Conservation (phyloP, 768 basidiomycete genomes). For the Hortiboletus campestris region DNA sequence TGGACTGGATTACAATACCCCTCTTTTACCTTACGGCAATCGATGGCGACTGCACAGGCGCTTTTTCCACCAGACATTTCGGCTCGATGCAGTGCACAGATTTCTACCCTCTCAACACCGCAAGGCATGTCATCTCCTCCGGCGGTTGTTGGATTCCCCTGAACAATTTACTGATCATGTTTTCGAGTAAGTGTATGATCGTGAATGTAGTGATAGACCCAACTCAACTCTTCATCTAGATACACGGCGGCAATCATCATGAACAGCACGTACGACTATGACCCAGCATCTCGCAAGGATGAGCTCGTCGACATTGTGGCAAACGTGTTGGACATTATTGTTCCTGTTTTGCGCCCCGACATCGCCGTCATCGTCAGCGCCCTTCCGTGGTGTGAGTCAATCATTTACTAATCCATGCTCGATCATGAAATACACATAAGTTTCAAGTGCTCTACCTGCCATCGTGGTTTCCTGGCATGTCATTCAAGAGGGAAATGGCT, state of each 20-base stretch:
- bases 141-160: slow-evolving; percentile 31
- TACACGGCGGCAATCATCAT: slow-evolving; percentile 16
- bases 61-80: slow-evolving; percentile 19
- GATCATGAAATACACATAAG: neutral
- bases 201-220: neutral
- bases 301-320: neutral
- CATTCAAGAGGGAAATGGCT: slow-evolving; percentile 4
- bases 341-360: neutral
- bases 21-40: slow-evolving; percentile 21
- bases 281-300: slow-evolving; percentile 10
- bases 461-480: slow-evolving; percentile 16
- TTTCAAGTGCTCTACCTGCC: slow-evolving; percentile 4
- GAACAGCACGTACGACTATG: slow-evolving; percentile 16
- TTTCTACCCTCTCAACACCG: slow-evolving; percentile 30
- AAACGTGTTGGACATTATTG: neutral
- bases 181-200: slow-evolving; percentile 24
- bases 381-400: slow-evolving; percentile 7
- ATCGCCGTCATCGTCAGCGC: neutral
- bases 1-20: slow-evolving; percentile 18
- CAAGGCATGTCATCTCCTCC: slow-evolving; percentile 31
- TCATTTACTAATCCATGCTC: neutral
- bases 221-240: neutral
- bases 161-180: slow-evolving; percentile 33
- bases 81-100: slow-evolving; percentile 7
- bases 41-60: slow-evolving; percentile 25